Evolutionary conservation across 2,329 filamentous ascomycete genomes (phyloP), one percentile per base, ranked within the genome.

Genomic region (Trichoderma sp.): DNA sequence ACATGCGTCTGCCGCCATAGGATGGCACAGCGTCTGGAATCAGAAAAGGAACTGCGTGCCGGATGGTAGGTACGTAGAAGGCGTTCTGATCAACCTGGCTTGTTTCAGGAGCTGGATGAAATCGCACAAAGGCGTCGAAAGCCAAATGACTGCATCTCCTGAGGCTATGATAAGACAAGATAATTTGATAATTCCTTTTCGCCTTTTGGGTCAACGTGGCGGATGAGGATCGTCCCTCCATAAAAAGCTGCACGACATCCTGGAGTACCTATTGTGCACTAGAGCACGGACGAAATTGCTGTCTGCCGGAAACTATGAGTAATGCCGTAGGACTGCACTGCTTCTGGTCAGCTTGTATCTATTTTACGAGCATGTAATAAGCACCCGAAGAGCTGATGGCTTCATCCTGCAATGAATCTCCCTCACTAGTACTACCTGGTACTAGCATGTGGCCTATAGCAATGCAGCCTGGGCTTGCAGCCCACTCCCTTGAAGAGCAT

Each of bases 181-280:
- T n/a, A n/a, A n/a, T 47, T 24, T 35, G 24, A n/a, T 27, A 14
- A 13, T 49, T n/a, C 29, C 27, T 53, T 53, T 47, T 33, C 31
- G 4, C 55, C 13, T 47, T 29, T 27, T 49, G 47, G 62, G 3
- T n/a, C 37, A 49, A 37, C 56, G 62, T 58, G 37, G 62, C 37
- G 56, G 35, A 66, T 66, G 62, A 47, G 53, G 37, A 66, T 24
- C 53, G 53, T 57, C 33, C 52, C 13, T 49, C 62, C n/a, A 66
- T 58, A 37, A 66, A 55, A 37, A 29, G 52, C 43, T 49, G 62
- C 62, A 66, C 62, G 62, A 58, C 62, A 58, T 58, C 53, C 52
- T 37, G 47, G 60, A 37, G 60, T 63, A 29, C 60, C 60, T 31
- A 35, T 35, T 33, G 33, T 4, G 33, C 13, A 19, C 37, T 43